Percentiles rank a stretch among this genome's conserved stretches.
These are phyloP conservation scores for Chaetomium globosum DNA, from an alignment of 2,329 filamentous ascomycete species.

Conservation along the genomic window DNA sequence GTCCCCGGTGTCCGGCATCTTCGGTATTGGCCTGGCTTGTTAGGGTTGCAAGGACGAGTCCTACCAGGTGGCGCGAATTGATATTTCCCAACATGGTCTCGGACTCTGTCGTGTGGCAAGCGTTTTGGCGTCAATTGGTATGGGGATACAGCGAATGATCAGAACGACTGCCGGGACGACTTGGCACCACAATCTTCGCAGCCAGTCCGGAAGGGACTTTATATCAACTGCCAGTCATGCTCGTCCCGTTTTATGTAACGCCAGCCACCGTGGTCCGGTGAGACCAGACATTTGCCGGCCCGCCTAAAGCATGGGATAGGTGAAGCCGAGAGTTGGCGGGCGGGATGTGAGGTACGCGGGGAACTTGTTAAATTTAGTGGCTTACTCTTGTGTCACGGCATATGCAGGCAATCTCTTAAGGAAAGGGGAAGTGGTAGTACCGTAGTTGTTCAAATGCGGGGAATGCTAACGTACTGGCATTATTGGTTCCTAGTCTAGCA, in stretches of 20 bases:
- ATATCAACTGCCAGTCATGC: not conserved
- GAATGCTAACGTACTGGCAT: not conserved
- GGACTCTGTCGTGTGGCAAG: too few relatives aligned
- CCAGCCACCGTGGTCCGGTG: not conserved
- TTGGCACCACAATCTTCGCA: not conserved
- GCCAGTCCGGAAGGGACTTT: not conserved
- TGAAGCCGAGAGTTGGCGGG: conserved; percentile 1
- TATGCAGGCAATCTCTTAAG: not conserved
- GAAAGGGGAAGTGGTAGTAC: not conserved
- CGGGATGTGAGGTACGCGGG: not conserved
- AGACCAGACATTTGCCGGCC: conserved; percentile 10
- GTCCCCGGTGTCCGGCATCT: not conserved
- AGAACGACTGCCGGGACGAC: not conserved
- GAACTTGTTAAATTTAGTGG: not conserved
- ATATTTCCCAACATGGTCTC: conserved; percentile 1
- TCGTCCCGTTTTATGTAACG: not conserved
- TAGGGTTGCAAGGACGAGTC: not conserved
- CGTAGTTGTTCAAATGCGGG: not conserved
- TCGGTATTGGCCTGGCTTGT: not conserved
- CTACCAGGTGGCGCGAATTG: not conserved
- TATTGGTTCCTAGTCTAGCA: not conserved
- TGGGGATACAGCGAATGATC: not conserved
- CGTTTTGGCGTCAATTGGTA: too few relatives aligned
- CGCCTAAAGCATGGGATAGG: conserved; percentile 5
- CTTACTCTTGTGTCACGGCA: not conserved